Base-by-base conservation (phyloP, 2,329 filamentous ascomycete genomes). In the Venturia aucupariae region DNA sequence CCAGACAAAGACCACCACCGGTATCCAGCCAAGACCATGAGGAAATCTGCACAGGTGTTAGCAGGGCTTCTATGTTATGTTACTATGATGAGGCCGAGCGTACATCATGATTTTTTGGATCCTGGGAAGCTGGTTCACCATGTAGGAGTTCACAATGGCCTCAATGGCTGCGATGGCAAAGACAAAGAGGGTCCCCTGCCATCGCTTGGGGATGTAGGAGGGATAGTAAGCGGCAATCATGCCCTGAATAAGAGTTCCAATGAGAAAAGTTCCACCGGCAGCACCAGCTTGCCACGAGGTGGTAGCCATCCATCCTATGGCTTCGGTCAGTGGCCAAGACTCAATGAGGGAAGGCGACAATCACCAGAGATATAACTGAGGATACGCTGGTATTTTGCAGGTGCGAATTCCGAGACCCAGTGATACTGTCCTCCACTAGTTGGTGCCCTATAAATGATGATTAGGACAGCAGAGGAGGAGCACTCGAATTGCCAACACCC, bases 11-110 rank as follows among this genome's bases (percentile, higher is more conserved):
- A 67, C 61, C 63, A 67, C 67, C 2, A 72, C 69, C 35, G 71
- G 67, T 11, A 75, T 65, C 35, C 74, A 78, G 38, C 72, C 75
- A 24, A 77, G 67, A 39, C 76, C 67, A 63, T 78, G 76, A 4
- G 64, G 64, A 24, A 65, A 30, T 46, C 44, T 46, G 44, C 44
- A 24, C 11, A 22, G 2, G 15, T 44, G 44, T 46, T 22, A 46
- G 44, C 44, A 46, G 2, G 19, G 5, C 10, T 24, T 46, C 17
- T 8, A 7, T 3, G 8, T 46, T 22, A 4, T 3, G 8, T 46
- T 22, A 4, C n/a, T 19, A 22, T 35, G 77, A 15, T 2, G 32
- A 17, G 11, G 1, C 17, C 3, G 48, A 15, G 48, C 24, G 17
- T 51, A 78, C 70, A 46, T 46, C 35, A 77, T 69, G 4, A 75